Evolutionary conservation across 805 yeast species (phyloP).

Genomic region (Suhomyces pyralidae): DNA sequence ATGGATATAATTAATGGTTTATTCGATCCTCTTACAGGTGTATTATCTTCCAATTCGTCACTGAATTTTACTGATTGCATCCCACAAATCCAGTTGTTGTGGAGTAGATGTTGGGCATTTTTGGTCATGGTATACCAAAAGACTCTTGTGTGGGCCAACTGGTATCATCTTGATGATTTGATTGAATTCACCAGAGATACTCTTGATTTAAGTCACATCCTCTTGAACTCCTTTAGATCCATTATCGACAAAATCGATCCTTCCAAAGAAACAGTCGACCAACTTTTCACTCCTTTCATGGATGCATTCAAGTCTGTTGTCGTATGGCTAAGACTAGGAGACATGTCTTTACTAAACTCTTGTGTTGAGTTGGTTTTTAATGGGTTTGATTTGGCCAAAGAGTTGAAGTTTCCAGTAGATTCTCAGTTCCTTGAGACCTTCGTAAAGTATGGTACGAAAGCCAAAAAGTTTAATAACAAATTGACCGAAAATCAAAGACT

Average conservation of each 20-base stretch:
- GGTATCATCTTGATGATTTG: constrained; percentile 52
- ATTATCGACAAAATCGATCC: constrained; percentile 17
- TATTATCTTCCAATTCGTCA: constrained; percentile 24
- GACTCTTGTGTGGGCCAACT: constrained; percentile 74
- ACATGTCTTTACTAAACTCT: constrained; percentile 63
- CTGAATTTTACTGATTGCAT: constrained; percentile 5
- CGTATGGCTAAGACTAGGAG: constrained; percentile 82
- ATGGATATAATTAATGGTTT: constrained; percentile 69
- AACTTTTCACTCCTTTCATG: constrained; percentile 52
- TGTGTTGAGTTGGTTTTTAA: constrained; percentile 70
- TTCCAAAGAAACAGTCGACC: neutral
- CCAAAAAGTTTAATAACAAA: constrained; percentile 67
- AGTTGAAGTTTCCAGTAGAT: constrained; percentile 50
- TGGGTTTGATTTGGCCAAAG: constrained; percentile 62
- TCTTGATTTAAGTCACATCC: constrained; percentile 67
- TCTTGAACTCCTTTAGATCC: constrained; percentile 65
- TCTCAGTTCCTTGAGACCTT: constrained; percentile 52
- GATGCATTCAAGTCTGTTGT: constrained; percentile 65
- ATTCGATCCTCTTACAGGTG: constrained; percentile 65
- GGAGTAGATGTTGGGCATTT: constrained; percentile 74
- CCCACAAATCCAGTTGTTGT: constrained; percentile 41
- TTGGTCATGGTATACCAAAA: constrained; percentile 63
- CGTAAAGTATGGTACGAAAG: constrained; percentile 62
- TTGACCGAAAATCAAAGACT: constrained; percentile 63
- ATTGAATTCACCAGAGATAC: constrained; percentile 86